Evolutionary conservation across 768 basidiomycete genomes (phyloP).

Genomic region (Fibroporia radiculosa): DNA sequence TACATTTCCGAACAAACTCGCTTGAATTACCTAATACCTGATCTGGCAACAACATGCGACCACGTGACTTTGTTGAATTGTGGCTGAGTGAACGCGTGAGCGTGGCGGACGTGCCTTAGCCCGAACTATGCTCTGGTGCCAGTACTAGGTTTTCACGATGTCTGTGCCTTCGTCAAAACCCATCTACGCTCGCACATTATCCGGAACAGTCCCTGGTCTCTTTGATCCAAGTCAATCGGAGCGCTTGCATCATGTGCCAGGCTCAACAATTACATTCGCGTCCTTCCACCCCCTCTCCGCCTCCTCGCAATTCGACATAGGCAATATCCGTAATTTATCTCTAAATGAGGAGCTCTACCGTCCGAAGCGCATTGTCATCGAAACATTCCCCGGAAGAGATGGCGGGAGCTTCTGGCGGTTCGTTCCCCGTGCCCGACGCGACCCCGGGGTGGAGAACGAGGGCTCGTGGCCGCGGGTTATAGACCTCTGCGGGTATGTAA

Average conservation of each 20-base stretch:
- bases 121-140: too few relatives aligned
- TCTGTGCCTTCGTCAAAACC: neutral
- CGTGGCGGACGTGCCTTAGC: too few relatives aligned
- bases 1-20: neutral
- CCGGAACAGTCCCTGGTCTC: slow-evolving; percentile 50
- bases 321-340: slow-evolving; percentile 33
- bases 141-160: too few relatives aligned
- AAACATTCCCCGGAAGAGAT: slow-evolving; percentile 40
- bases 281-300: slow-evolving; percentile 68
- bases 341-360: slow-evolving; percentile 40
- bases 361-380: slow-evolving; percentile 69
- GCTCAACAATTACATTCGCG: slow-evolving; percentile 63
- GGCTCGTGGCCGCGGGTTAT: slow-evolving; percentile 64
- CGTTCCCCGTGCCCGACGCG: slow-evolving; percentile 60
- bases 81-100: too few relatives aligned
- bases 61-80: neutral
- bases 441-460: slow-evolving; percentile 53
- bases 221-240: slow-evolving; percentile 55
- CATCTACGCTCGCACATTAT: slow-evolving; percentile 7
- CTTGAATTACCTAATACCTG: neutral
- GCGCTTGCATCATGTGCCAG: slow-evolving; percentile 52
- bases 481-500: slow-evolving; percentile 59
- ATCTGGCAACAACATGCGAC: neutral
- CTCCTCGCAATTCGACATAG: slow-evolving; percentile 26
- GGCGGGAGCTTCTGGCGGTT: slow-evolving; percentile 64